Percentiles rank a stretch among this genome's conserved stretches.
Evolutionary conservation across 768 basidiomycete genomes (phyloP).

Genomic region (Kwoniella botswanensis): DNA sequence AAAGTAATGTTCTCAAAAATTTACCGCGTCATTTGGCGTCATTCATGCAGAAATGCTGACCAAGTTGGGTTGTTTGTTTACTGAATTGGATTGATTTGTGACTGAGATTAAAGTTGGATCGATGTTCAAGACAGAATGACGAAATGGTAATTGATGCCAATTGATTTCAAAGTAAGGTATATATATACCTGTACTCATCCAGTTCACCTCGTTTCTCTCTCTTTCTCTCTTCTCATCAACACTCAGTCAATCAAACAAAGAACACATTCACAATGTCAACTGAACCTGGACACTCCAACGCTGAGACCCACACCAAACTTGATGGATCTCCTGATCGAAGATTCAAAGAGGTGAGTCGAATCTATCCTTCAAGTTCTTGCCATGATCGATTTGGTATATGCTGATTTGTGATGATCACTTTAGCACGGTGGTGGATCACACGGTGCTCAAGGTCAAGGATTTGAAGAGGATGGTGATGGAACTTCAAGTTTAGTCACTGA

Average conservation of each 20-base stretch:
- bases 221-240: not conserved
- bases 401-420: not conserved
- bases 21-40: not conserved
- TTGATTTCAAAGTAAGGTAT: not conserved
- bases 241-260: not conserved
- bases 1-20: not conserved
- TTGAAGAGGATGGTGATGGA: slow-evolving; percentile 51
- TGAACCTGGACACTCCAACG: slow-evolving; percentile 45
- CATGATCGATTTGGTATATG: not conserved
- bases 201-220: not conserved
- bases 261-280: slow-evolving; percentile 28
- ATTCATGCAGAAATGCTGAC: not conserved
- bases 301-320: slow-evolving; percentile 41
- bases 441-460: slow-evolving; percentile 46
- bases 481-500: slow-evolving; percentile 49
- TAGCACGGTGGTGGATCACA: slow-evolving; percentile 52
- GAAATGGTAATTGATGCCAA: not conserved
- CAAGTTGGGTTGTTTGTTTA: not conserved
- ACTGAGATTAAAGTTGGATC: not conserved
- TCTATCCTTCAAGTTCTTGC: not conserved
- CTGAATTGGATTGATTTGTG: not conserved
- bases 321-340: slow-evolving; percentile 51
- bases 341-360: slow-evolving; percentile 52
- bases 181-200: not conserved
- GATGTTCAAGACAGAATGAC: not conserved